A percentile compares a stretch with the other conserved stretches of the same genome.
phyloP scores from a whole-genome alignment of 2,329 filamentous ascomycete species.

The Phialophora expanda region DNA sequence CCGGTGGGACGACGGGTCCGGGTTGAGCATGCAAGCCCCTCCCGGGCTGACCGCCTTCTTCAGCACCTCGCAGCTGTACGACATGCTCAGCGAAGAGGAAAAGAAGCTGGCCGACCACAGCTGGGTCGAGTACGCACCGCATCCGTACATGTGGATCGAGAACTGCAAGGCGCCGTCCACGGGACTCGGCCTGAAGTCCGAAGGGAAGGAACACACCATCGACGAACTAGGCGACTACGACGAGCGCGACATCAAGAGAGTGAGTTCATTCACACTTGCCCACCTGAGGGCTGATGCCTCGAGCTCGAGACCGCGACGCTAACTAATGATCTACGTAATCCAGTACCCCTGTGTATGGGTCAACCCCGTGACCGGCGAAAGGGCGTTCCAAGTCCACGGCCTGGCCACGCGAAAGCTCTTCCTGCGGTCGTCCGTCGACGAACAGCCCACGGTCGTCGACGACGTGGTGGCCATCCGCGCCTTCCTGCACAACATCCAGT shows the following conservation, averaged over 20 bases:
- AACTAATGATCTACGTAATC: not conserved
- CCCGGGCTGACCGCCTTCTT: conserved; percentile 54
- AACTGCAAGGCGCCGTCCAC: conserved; percentile 49
- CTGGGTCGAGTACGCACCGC: conserved; percentile 55
- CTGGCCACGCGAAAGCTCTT: conserved; percentile 50
- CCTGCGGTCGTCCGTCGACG: conserved; percentile 44
- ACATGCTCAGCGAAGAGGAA: conserved; percentile 52
- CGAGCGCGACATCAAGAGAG: conserved; percentile 45
- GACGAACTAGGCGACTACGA: conserved; percentile 49
- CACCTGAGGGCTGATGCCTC: no score
- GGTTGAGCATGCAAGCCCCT: conserved; percentile 50
- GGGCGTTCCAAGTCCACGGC: conserved; percentile 53
- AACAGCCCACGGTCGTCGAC: conserved; percentile 47
- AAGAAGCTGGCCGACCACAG: conserved; percentile 50
- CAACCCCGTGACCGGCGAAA: conserved; percentile 51
- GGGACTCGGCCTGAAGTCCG: conserved; percentile 49
- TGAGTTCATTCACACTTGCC: conserved; percentile 11
- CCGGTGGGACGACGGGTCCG: conserved; percentile 53
- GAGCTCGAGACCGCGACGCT: no score
- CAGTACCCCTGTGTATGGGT: conserved; percentile 56
- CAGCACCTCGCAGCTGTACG: conserved; percentile 52
- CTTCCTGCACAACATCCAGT: conserved; percentile 47
- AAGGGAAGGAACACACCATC: conserved; percentile 49
- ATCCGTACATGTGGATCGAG: conserved; percentile 54
- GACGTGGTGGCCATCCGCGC: conserved; percentile 48